These are phyloP conservation scores for Amaranthus palmeri DNA, from an alignment of 148 eudicot genomes.

Conservation along the genomic window DNA sequence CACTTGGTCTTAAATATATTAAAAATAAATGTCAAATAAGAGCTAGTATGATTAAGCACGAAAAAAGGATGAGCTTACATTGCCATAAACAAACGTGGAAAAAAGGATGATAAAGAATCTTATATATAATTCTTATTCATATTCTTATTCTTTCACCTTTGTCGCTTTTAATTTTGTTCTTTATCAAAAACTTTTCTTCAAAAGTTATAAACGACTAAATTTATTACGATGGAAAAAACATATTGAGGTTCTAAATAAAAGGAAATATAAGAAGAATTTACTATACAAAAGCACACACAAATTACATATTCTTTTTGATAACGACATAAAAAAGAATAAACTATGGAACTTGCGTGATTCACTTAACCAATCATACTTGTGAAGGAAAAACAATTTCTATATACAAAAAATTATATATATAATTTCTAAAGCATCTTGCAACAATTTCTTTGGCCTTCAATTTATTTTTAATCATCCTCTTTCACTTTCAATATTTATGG, in stretches of 20 bases:
- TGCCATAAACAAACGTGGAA: no score
- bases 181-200: no score
- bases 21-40: no score
- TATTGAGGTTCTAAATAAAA: not conserved
- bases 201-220: no score
- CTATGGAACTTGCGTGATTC: conserved; percentile 20
- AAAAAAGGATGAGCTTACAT: no score
- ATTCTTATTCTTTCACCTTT: no score
- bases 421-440: conserved; percentile 11
- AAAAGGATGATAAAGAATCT: no score
- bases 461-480: not conserved
- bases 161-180: no score
- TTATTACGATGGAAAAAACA: no score
- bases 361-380: conserved; percentile 3
- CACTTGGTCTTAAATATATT: no score
- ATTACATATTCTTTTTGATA: conserved; percentile 7
- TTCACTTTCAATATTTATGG: conserved; percentile 5
- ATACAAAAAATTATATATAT: not conserved
- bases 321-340: not conserved
- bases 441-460: not conserved
- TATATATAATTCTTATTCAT: no score
- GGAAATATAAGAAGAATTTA: not conserved
- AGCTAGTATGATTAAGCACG: no score
- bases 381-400: not conserved
- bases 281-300: not conserved